A percentile compares a stretch with the other conserved stretches of the same genome.
Conservation (phyloP, 441 rosid genomes). For the Erodium texanum region DNA sequence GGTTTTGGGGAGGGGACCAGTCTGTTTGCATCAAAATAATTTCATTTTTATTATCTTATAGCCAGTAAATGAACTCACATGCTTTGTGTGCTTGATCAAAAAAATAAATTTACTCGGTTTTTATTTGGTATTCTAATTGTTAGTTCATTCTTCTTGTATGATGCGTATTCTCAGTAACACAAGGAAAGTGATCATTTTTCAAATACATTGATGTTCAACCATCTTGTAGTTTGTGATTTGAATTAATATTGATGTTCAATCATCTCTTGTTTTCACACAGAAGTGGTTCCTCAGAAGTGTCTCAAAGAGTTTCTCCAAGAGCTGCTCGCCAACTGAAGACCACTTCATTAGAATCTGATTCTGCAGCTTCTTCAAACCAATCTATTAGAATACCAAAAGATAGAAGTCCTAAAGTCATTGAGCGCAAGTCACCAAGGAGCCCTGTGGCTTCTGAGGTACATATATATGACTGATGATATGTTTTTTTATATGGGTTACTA, state of each 20-base stretch:
- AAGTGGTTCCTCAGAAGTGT: conserved; percentile 48
- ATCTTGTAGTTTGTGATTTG: too few species aligned
- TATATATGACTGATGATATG: not conserved
- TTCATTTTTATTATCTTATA: not conserved
- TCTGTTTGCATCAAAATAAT: not conserved
- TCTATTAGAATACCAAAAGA: conserved; percentile 55
- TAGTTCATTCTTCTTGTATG: not conserved
- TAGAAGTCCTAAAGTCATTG: conserved; percentile 62
- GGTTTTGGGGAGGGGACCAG: not conserved
- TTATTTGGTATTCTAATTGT: not conserved
- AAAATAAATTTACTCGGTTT: not conserved
- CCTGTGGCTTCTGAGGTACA: conserved; percentile 69
- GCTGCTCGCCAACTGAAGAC: conserved; percentile 67
- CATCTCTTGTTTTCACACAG: conserved; percentile 24
- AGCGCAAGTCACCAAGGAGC: conserved; percentile 62
- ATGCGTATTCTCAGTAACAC: not conserved
- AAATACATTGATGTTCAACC: not conserved
- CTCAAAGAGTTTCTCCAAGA: conserved; percentile 64
- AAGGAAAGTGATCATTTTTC: not conserved
- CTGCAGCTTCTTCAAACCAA: conserved; percentile 45
- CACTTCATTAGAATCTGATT: conserved; percentile 38
- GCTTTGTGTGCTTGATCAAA: not conserved
- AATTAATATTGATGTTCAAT: too few species aligned
- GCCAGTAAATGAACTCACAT: not conserved
- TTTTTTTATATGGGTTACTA: too few species aligned